Evolutionary conservation across 1,284 basidiomycete genomes (phyloP).

Genomic region (Tilletia setariae): DNA sequence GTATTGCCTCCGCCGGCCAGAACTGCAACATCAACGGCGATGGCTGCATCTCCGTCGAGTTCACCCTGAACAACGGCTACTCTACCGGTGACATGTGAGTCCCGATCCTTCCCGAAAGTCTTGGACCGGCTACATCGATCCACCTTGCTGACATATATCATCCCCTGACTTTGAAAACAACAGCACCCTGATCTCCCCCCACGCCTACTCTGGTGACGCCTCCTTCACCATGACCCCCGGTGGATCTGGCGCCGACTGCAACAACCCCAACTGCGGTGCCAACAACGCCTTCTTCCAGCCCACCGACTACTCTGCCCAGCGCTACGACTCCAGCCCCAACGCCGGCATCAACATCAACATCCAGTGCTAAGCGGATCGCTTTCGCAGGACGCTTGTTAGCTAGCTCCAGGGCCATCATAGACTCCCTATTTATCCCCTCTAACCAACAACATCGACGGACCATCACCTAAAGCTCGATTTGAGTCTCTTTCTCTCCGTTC

Average conservation of each 20-base stretch:
- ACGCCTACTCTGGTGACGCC: conserved; percentile 13
- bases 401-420: no score
- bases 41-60: conserved; percentile 20
- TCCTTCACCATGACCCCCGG: conserved; percentile 15
- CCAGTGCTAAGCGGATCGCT: conserved; percentile 10
- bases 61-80: conserved; percentile 16
- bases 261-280: conserved; percentile 21
- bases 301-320: conserved; percentile 22
- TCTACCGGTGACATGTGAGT: conserved; percentile 22
- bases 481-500: no score
- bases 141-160: neutral
- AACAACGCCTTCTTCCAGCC: conserved; percentile 23
- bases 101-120: neutral
- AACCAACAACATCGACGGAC: no score
- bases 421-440: no score
- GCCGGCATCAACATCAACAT: conserved; percentile 16
- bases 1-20: conserved; percentile 17
- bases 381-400: no score
- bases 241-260: conserved; percentile 19
- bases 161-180: neutral
- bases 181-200: conserved; percentile 10
- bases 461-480: no score
- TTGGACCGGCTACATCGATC: no score
- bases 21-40: neutral
- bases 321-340: conserved; percentile 18